These are phyloP conservation scores for Hibiscus syriacus DNA, from an alignment of 345 rosid species.

Conservation along the genomic window DNA sequence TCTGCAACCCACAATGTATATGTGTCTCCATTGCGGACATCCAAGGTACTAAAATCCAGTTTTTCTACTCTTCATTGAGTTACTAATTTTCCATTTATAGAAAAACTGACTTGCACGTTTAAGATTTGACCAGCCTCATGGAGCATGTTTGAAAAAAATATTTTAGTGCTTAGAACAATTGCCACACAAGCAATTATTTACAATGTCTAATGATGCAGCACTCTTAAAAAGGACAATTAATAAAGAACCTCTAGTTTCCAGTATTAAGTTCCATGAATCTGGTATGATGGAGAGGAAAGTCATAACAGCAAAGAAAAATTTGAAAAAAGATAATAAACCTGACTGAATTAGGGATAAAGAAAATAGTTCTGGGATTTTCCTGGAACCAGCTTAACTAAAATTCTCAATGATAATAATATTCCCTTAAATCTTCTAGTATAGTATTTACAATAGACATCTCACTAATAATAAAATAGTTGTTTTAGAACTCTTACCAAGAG, in stretches of 20 bases:
- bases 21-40: constrained; percentile 87
- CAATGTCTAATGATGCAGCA: neutral
- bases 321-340: too few species aligned
- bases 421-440: too few species aligned
- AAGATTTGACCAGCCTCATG: neutral
- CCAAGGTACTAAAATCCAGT: constrained; percentile 62
- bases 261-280: neutral
- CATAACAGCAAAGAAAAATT: too few species aligned
- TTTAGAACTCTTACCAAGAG: too few species aligned
- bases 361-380: too few species aligned
- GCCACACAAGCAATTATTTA: neutral
- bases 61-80: neutral
- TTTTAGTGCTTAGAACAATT: neutral
- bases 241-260: neutral
- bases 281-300: too few species aligned
- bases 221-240: neutral
- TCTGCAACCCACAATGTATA: constrained; percentile 84
- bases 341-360: too few species aligned
- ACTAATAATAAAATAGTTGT: too few species aligned
- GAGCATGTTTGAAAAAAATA: neutral
- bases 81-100: neutral
- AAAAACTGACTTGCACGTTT: neutral
- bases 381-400: too few species aligned
- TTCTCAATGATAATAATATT: too few species aligned
- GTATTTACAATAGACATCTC: too few species aligned